These are phyloP conservation scores for Thuidium tamariscinum DNA, from an alignment of 225 moss, liverwort and hornwort genomes.

Conservation along the genomic window DNA sequence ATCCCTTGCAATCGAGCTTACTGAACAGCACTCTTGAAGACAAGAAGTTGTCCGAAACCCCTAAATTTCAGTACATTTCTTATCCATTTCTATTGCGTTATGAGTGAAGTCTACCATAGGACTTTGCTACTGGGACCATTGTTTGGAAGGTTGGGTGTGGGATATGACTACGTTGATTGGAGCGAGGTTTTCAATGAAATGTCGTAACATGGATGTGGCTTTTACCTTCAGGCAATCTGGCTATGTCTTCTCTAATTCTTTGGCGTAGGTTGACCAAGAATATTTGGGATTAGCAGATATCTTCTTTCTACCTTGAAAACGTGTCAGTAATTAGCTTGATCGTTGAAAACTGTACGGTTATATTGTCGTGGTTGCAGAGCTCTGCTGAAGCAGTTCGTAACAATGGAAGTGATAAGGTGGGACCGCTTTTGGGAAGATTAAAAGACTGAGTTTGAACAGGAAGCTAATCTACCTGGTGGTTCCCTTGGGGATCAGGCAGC, in stretches of 20 bases:
- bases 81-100: neutral
- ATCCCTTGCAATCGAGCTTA: constrained; percentile 93
- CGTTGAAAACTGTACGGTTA: neutral
- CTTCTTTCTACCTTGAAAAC: constrained; percentile 28
- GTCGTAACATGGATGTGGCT: neutral
- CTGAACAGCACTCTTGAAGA: constrained; percentile 88
- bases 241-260: constrained; percentile 9
- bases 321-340: neutral
- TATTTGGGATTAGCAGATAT: neutral
- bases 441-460: constrained; percentile 72
- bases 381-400: constrained; percentile 83
- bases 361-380: constrained; percentile 39
- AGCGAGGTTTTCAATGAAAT: neutral
- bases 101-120: neutral
- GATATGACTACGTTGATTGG: neutral
- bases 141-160: neutral
- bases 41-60: constrained; percentile 92
- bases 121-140: neutral
- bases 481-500: constrained; percentile 72
- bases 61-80: constrained; percentile 74
- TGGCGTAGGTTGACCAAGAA: neutral
- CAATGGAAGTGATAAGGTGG: constrained; percentile 49
- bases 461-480: constrained; percentile 65
- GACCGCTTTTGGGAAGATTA: constrained; percentile 81
- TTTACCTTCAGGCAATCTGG: neutral